A percentile compares a stretch with the other conserved stretches of the same genome.
phyloP scores from a whole-genome alignment of 2,329 filamentous ascomycete genomes.

The Ciborinia camelliae region DNA sequence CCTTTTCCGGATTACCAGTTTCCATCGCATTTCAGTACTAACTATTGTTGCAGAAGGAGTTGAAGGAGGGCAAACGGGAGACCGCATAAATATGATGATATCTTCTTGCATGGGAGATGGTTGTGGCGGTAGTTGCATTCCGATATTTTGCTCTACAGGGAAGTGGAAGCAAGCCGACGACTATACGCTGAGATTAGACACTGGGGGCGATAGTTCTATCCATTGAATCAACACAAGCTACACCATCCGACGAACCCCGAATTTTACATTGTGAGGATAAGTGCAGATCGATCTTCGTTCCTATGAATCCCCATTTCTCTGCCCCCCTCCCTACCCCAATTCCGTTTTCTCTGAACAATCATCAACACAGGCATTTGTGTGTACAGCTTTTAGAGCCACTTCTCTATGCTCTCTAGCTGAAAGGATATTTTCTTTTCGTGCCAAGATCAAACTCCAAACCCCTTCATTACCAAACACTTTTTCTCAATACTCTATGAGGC shows the following conservation, averaged over 20 bases:
- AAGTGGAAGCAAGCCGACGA: slow-evolving; percentile 27
- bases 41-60: slow-evolving; percentile 72
- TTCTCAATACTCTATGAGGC: slow-evolving; percentile 47
- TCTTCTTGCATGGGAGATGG: slow-evolving; percentile 31
- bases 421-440: slow-evolving; percentile 47
- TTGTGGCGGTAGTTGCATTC: slow-evolving; percentile 33
- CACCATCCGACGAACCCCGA: slow-evolving; percentile 16
- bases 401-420: slow-evolving; percentile 45
- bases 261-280: slow-evolving; percentile 3
- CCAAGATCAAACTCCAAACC: slow-evolving; percentile 44
- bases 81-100: slow-evolving; percentile 58
- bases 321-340: not conserved
- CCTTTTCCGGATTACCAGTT: not conserved
- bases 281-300: not conserved
- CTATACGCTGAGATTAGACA: slow-evolving; percentile 25
- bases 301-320: not conserved
- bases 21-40: slow-evolving; percentile 21
- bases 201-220: slow-evolving; percentile 31
- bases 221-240: slow-evolving; percentile 33
- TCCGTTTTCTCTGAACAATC: slow-evolving; percentile 16
- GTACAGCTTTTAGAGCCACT: slow-evolving; percentile 46
- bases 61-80: slow-evolving; percentile 93
- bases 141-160: slow-evolving; percentile 29
- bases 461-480: slow-evolving; percentile 65
- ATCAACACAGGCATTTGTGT: slow-evolving; percentile 46